Evolutionary conservation across 1,284 basidiomycete genomes (phyloP), one percentile per base, ranked within the genome.

Genomic region (Austroboletus rostrupii): DNA sequence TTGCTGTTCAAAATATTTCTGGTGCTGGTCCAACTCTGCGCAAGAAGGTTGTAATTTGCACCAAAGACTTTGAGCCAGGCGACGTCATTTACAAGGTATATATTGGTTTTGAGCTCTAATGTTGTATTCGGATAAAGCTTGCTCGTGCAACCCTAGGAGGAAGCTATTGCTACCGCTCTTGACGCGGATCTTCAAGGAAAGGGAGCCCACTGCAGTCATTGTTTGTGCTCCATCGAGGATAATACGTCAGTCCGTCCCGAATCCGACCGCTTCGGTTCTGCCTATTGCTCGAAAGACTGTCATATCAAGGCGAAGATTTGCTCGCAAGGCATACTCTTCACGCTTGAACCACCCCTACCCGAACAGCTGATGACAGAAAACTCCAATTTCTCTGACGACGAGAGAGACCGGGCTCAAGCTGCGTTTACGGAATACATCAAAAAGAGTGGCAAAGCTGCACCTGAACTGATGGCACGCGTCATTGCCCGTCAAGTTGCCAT

Each of bases 221-320:
- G 88, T 62, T 70, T 91, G 56, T 78, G 83, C 40, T 57, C 64
- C 43, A 73, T 90, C 46, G 64, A 77, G 43, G 62, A 72, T 28
- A 72, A 65, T 47, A 65, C 67, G 44, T 70, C 75, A 13, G 64
- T 86, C 49, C 67, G 64, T 50, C 68, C 74, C 5, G 70, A 76
- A 6, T 66, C 67, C 28, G 81, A 84, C 57, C 75, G 76, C 26
- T 72, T 87, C 44, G 59, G 69, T 31, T 77, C 82, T 12, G 74
- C 75, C 1, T 91, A 86, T 69, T 91, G 88, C 68, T 91, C 89
- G 11, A 73, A 76, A 56, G 75, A 77, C 12, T 91, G 89, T 61
- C 76, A 81, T 55, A 52, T 69, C 29, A 70, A 75, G 39, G 73
- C 80, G 35, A 79, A 78, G 58, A 59, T 70, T 2, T 80, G 84